Base-by-base conservation (phyloP, 2,329 filamentous ascomycete genomes). In the Botryotinia globosa region DNA sequence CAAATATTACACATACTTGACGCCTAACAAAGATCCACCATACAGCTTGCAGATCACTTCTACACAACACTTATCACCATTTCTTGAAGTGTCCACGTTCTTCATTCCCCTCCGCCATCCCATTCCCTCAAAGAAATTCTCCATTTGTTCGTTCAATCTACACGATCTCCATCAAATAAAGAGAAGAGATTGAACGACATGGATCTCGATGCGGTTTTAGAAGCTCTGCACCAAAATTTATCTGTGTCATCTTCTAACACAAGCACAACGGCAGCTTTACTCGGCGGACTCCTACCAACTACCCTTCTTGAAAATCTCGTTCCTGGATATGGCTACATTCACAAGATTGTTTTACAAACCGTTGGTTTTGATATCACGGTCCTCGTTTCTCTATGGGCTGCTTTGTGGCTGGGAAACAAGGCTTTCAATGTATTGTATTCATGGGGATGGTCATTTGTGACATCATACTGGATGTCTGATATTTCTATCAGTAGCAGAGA, bases 401-500 rank as follows among this genome's bases (percentile, higher is more conserved):
- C 75, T 45, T 59, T 78, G 16, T 78, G 86, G 86, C 84, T 84
- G 1, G 69, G 82, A 3, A 84, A 81, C 72, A 83, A 81, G 74
- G 72, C 85, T 34, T 76, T 78, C 69, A 77, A 78, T n/a, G 83
- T 84, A 70, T 64, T 83, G 4, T 83, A 80, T 76, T 54, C 71
- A 14, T 77, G 80, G 2, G 59, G 82, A 0, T 83, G 83, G 63
- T 74, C 77, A 18, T 72, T 86, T 25, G 74, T 87, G 42, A 80
- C 80, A n/a, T 79, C 80, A 10, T 16, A 88, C 75, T 82, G 88
- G 71, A 87, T 85, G 80, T 84, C 85, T 69, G 84, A 83, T 74
- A 83, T 91, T 72, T 84, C 85, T 68, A 83, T 91, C 65, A 83
- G 82, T 73, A 86, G 85, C 73, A 83, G 83, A 61, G 89, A 91